These are phyloP conservation scores for Orychophragmus violaceus DNA, from an alignment of 345 rosid species.

Conservation along the genomic window DNA sequence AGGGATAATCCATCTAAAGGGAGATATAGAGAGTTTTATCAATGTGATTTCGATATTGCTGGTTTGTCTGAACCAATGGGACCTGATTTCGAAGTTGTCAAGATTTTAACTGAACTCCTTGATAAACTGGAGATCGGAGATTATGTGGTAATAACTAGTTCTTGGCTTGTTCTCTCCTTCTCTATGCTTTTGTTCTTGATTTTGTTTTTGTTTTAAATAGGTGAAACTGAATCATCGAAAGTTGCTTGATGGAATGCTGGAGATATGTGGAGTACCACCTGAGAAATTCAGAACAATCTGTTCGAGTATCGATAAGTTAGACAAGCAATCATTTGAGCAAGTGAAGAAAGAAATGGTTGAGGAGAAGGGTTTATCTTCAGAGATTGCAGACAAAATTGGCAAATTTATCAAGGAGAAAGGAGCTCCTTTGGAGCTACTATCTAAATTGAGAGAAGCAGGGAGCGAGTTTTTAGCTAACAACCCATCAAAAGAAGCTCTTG, in stretches of 20 bases:
- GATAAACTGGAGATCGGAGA: conserved; percentile 77
- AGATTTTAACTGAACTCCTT: conserved; percentile 71
- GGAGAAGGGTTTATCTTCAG: conserved; percentile 69
- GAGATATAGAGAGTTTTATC: conserved; percentile 89
- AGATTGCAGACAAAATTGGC: conserved; percentile 75
- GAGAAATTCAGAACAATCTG: conserved; percentile 89
- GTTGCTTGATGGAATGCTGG: conserved; percentile 88
- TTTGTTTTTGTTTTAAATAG: conserved; percentile 26
- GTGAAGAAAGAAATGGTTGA: conserved; percentile 91
- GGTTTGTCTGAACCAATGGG: conserved; percentile 84
- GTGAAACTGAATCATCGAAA: conserved; percentile 83
- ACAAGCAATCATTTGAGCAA: conserved; percentile 80
- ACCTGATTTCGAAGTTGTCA: conserved; percentile 79
- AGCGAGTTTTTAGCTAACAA: conserved; percentile 50
- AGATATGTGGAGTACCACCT: conserved; percentile 88
- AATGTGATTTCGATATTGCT: conserved; percentile 93
- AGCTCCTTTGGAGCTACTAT: conserved; percentile 51
- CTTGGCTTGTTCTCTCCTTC: neutral
- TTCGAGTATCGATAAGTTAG: conserved; percentile 87
- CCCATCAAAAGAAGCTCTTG: conserved; percentile 60
- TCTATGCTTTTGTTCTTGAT: neutral
- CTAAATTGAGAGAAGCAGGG: conserved; percentile 55
- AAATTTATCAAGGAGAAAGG: conserved; percentile 75
- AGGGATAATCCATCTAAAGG: conserved; percentile 95
- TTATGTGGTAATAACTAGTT: conserved; percentile 51